Evolutionary conservation across 1,284 basidiomycete species (phyloP), one percentile per base, ranked within the genome.

Genomic region (Naganishia sp.): DNA sequence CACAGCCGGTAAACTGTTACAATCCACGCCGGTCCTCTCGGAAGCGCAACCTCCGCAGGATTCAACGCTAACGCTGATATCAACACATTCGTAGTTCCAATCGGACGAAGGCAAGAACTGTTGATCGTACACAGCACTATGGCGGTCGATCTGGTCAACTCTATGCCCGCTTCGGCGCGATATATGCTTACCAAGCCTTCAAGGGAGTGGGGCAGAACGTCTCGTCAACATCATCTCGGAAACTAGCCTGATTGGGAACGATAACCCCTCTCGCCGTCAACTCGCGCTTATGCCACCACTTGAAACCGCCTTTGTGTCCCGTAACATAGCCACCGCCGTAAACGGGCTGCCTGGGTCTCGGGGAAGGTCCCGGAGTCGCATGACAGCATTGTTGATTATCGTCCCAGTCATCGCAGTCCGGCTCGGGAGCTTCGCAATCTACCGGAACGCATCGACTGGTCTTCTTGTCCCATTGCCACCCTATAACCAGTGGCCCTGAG

Each of bases 21-120:
- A 92, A 76, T 92, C 87, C 72, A 85, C 80, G 39, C 90, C 90
- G 60, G 82, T 76, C 41, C 86, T 85, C 32, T 82, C 78, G 9
- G 84, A 83, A 5, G 84, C 78, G 74, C 89, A 92, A 49, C 90
- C 90, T 72, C 89, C 89, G 76, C 90, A 92, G 55, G 72, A 76
- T 62, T 80, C 77, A 66, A 81, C 73, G 56, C 81, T 77, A 39
- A 72, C 72, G 17, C 67, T 57, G 46, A 72, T 73, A 72, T 82
- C 79, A 71, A 81, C 68, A 71, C 81, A 82, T 70, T 81, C 79
- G 74, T 75, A 81, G 10, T 73, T 46, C 74, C 73, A 77, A 53
- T 66, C 56, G 23, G 56, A 41, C 7, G 63, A 57, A 25, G 52
- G 35, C 31, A 31, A 4, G 21, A 49, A 18, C 18, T 60, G 46